phyloP scores from a whole-genome alignment of 2,329 filamentous ascomycete genomes.

The Talaromyces rugulosus region DNA sequence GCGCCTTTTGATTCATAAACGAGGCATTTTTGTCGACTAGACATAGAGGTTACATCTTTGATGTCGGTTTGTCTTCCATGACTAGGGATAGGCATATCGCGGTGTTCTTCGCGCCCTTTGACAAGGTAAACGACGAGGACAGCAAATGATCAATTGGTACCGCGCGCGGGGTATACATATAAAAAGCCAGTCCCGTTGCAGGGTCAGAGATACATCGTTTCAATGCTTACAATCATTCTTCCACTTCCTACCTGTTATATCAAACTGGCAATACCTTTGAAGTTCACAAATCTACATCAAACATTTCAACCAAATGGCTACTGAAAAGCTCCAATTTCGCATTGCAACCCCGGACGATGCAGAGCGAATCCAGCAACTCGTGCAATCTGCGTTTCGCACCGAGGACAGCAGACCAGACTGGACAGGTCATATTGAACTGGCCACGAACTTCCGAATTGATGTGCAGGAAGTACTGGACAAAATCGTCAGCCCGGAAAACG shows the following conservation, averaged over 20 bases:
- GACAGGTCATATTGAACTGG: conserved; percentile 32
- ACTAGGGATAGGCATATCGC: neutral
- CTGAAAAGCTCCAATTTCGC: conserved; percentile 31
- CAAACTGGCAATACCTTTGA: too few species aligned
- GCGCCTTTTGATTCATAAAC: neutral
- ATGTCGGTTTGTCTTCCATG: neutral
- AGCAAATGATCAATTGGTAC: neutral
- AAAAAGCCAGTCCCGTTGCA: neutral
- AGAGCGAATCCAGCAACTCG: conserved; percentile 30
- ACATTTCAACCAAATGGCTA: conserved; percentile 14
- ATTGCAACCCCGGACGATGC: conserved; percentile 36
- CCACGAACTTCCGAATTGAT: conserved; percentile 20
- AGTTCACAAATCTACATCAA: neutral
- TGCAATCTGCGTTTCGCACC: conserved; percentile 40
- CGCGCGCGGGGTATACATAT: neutral
- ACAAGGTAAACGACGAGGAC: neutral
- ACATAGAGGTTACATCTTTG: neutral
- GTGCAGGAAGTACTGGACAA: conserved; percentile 19
- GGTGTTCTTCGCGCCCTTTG: neutral
- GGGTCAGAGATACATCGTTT: neutral
- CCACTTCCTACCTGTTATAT: neutral
- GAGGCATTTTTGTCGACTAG: neutral
- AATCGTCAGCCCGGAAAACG: conserved; percentile 26
- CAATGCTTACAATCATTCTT: neutral
- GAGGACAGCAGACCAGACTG: conserved; percentile 34